Evolutionary conservation across 2,329 filamentous ascomycete genomes (phyloP).

Genomic region (Ceratocystis cacaofunesta): DNA sequence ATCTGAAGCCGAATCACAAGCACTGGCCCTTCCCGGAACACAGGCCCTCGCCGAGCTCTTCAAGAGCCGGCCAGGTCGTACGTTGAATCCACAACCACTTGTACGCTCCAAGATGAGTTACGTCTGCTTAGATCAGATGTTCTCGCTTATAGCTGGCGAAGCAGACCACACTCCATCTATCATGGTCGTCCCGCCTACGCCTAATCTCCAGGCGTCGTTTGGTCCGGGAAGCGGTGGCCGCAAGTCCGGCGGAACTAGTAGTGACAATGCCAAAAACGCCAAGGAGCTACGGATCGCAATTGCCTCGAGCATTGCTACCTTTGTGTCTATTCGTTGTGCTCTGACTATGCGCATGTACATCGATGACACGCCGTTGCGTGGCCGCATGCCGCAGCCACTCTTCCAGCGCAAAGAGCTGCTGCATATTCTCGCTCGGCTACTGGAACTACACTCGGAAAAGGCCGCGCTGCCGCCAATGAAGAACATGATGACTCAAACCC

Average conservation of each 20-base stretch:
- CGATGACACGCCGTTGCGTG: slow-evolving; percentile 78
- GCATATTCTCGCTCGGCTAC: slow-evolving; percentile 52
- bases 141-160: slow-evolving; percentile 47
- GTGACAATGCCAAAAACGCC: background rate
- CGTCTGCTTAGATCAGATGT: slow-evolving; percentile 65
- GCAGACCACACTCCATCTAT: slow-evolving; percentile 28
- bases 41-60: slow-evolving; percentile 36
- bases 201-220: slow-evolving; percentile 23
- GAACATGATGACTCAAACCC: slow-evolving; percentile 39
- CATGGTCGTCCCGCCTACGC: slow-evolving; percentile 31
- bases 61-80: slow-evolving; percentile 53
- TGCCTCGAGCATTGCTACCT: slow-evolving; percentile 61
- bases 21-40: slow-evolving; percentile 19
- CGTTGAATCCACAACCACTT: slow-evolving; percentile 50
- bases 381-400: slow-evolving; percentile 75
- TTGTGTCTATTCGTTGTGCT: slow-evolving; percentile 67
- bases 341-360: slow-evolving; percentile 73
- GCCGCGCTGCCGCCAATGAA: slow-evolving; percentile 48
- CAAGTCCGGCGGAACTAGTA: slow-evolving; percentile 19
- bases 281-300: slow-evolving; percentile 39
- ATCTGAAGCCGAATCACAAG: slow-evolving; percentile 33
- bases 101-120: slow-evolving; percentile 61
- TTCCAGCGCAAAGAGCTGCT: slow-evolving; percentile 66
- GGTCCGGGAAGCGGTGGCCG: slow-evolving; percentile 11
- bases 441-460: slow-evolving; percentile 52